These are phyloP conservation scores for Globisporangium sylvaticum DNA, from an alignment of 352 stramenopile genomes.

Conservation along the genomic window DNA sequence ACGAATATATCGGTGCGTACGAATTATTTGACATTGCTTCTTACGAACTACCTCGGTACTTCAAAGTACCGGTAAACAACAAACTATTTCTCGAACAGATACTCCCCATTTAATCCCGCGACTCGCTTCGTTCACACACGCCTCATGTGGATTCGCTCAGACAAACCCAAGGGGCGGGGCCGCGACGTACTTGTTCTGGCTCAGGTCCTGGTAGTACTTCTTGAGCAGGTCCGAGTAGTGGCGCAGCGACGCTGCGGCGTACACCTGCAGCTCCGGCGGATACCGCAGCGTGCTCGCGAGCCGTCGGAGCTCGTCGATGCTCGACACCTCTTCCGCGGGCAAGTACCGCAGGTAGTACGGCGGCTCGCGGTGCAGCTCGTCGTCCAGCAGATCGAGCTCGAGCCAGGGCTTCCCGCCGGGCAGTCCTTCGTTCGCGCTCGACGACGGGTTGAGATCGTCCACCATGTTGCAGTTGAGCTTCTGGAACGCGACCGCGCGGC, in stretches of 20 bases:
- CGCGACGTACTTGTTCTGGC: conserved; percentile 37
- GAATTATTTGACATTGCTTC: too few species aligned
- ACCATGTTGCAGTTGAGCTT: conserved; percentile 41
- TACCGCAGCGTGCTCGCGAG: conserved; percentile 57
- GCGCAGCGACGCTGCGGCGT: conserved; percentile 51
- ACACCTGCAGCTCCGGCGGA: conserved; percentile 49
- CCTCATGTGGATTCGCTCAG: conserved; percentile 7
- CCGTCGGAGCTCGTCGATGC: conserved; percentile 52
- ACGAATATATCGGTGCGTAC: too few species aligned
- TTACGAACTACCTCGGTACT: too few species aligned
- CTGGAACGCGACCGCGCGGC: conserved; percentile 47
- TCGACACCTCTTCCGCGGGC: conserved; percentile 55
- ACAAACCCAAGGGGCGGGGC: conserved; percentile 52
- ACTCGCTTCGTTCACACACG: background rate
- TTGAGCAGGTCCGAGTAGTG: conserved; percentile 64
- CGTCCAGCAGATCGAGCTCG: conserved; percentile 53
- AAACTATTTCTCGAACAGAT: too few species aligned
- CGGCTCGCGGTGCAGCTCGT: conserved; percentile 54
- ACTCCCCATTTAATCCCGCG: background rate
- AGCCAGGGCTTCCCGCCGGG: conserved; percentile 47
- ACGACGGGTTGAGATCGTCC: conserved; percentile 27
- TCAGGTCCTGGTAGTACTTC: conserved; percentile 59
- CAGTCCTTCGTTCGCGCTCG: conserved; percentile 54
- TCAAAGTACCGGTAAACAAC: too few species aligned
- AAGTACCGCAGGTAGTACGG: conserved; percentile 75